Percentiles rank a stretch among this genome's conserved stretches.
phyloP scores from a whole-genome alignment of 306 rosid genomes.

The Delonix regia region DNA sequence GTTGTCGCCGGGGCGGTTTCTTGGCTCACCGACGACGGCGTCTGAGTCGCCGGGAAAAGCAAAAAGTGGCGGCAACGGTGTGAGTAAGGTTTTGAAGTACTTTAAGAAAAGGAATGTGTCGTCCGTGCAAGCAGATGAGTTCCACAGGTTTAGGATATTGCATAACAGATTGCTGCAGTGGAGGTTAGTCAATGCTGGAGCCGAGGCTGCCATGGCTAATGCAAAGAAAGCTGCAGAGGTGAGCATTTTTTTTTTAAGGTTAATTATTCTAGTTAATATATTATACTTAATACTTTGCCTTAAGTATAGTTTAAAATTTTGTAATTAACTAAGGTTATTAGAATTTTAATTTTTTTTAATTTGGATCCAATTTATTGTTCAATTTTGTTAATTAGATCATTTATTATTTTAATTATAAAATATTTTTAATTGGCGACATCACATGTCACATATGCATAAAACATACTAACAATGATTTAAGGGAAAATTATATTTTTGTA shows the following conservation, averaged over 20 bases:
- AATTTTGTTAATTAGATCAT: too few species aligned
- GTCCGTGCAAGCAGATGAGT: slow-evolving; percentile 50
- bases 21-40: slow-evolving; percentile 35
- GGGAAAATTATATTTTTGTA: too few species aligned
- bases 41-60: slow-evolving; percentile 6
- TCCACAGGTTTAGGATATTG: slow-evolving; percentile 58
- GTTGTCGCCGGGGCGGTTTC: slow-evolving; percentile 64
- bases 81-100: slow-evolving; percentile 63
- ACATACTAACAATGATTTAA: too few species aligned
- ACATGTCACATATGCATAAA: too few species aligned
- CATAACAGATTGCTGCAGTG: slow-evolving; percentile 67
- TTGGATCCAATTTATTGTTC: too few species aligned
- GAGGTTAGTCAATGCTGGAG: slow-evolving; percentile 74
- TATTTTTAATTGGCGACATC: too few species aligned
- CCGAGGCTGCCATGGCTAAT: slow-evolving; percentile 42
- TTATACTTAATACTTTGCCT: background rate
- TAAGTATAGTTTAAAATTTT: too few species aligned
- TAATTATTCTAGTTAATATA: background rate
- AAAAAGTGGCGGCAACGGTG: slow-evolving; percentile 20
- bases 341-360: too few species aligned
- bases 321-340: too few species aligned
- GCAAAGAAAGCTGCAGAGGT: slow-evolving; percentile 52
- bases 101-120: slow-evolving; percentile 65
- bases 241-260: background rate
- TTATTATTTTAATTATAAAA: too few species aligned